phyloP scores from a whole-genome alignment of 106 monocot species.

The Platanthera zijinensis region DNA sequence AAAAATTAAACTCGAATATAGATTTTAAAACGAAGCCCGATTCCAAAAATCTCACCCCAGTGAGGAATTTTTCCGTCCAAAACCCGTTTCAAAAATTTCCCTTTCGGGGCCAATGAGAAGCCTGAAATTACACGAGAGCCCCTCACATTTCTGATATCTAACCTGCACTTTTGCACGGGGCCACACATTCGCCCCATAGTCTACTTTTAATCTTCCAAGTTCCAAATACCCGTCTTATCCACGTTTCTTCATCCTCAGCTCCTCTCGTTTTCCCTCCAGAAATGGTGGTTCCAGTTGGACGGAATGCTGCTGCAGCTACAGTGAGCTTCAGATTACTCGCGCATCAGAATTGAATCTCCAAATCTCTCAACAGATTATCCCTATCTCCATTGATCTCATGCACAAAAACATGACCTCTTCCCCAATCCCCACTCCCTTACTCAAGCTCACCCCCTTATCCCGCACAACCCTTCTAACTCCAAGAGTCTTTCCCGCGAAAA shows the following conservation, averaged over 20 bases:
- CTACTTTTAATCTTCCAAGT: neutral
- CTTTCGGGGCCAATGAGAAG: too few species aligned
- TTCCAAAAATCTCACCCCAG: too few species aligned
- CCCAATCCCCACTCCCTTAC: conserved; percentile 17
- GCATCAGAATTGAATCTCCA: neutral
- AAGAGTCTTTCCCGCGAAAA: conserved; percentile 22
- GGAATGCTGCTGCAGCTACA: neutral
- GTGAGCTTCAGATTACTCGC: neutral
- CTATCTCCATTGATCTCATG: neutral
- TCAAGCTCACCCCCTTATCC: conserved; percentile 15
- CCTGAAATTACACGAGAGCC: too few species aligned
- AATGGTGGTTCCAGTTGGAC: neutral
- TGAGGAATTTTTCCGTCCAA: too few species aligned
- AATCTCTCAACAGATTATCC: neutral
- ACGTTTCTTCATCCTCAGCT: neutral
- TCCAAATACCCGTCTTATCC: neutral
- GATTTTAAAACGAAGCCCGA: too few species aligned
- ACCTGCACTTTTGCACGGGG: too few species aligned
- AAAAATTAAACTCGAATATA: too few species aligned
- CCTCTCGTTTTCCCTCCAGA: neutral
- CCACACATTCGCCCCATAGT: too few species aligned
- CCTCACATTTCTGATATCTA: too few species aligned
- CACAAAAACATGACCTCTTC: conserved; percentile 20
- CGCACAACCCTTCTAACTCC: conserved; percentile 20
- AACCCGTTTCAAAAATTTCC: too few species aligned